phyloP scores from a whole-genome alignment of 805 yeast species.

The Scheffersomyces amazonensis region DNA sequence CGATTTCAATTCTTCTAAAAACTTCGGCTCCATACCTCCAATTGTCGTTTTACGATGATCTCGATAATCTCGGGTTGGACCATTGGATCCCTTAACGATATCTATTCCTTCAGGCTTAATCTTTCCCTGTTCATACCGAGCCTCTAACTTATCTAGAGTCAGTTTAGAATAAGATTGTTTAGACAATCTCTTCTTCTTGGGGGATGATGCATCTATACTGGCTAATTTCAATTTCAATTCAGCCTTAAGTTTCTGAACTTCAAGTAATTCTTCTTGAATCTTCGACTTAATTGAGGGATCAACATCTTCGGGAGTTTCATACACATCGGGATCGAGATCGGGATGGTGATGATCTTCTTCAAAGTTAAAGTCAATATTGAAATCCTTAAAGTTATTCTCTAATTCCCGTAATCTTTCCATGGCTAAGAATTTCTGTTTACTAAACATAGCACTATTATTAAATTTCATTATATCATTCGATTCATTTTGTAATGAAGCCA shows the following conservation, averaged over 20 bases:
- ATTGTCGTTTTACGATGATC: constrained; percentile 30
- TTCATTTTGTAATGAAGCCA: constrained; percentile 65
- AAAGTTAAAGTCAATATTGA: constrained; percentile 52
- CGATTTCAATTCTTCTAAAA: constrained; percentile 50
- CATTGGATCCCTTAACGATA: constrained; percentile 8
- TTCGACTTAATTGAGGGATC: constrained; percentile 35
- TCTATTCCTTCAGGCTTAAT: constrained; percentile 16
- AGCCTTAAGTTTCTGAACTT: constrained; percentile 38
- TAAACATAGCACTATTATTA: constrained; percentile 57
- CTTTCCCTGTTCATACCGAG: constrained; percentile 45
- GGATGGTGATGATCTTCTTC: constrained; percentile 14
- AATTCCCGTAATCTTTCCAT: constrained; percentile 69
- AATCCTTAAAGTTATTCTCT: constrained; percentile 63
- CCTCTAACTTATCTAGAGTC: constrained; percentile 35
- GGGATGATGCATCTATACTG: constrained; percentile 15
- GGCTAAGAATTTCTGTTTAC: constrained; percentile 61
- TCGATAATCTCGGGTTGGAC: constrained; percentile 20
- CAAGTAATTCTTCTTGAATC: constrained; percentile 39
- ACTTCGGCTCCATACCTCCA: constrained; percentile 44
- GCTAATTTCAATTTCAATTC: constrained; percentile 39
- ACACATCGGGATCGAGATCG: constrained; percentile 6
- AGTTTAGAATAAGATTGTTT: constrained; percentile 11
- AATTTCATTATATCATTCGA: constrained; percentile 74
- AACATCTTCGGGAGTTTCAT: constrained; percentile 14
- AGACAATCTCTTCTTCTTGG: constrained; percentile 6